Percentiles rank a stretch among this genome's conserved stretches.
phyloP scores from a whole-genome alignment of 768 basidiomycete species.

The Russula griseocarnosa region DNA sequence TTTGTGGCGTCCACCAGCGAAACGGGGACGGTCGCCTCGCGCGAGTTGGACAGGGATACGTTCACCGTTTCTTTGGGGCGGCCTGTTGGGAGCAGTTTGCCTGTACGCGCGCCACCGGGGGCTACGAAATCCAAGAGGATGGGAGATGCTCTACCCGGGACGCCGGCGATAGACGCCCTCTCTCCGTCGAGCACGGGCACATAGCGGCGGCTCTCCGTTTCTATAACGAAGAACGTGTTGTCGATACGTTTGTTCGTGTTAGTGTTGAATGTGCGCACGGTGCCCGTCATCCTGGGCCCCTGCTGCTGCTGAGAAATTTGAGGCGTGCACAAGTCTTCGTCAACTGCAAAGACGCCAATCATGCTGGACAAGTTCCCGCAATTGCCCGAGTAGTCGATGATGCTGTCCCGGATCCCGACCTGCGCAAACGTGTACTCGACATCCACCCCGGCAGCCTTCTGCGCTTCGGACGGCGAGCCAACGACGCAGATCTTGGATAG shows the following conservation, averaged over 20 bases:
- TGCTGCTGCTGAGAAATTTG: constrained; percentile 18
- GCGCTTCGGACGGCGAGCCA: constrained; percentile 43
- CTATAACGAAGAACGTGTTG: constrained; percentile 59
- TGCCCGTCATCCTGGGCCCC: constrained; percentile 29
- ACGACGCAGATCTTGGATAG: constrained; percentile 73
- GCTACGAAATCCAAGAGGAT: constrained; percentile 64
- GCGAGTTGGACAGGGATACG: constrained; percentile 31
- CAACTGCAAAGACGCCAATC: constrained; percentile 69
- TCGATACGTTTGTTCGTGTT: constrained; percentile 69
- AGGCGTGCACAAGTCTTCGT: constrained; percentile 51
- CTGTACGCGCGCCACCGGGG: constrained; percentile 67
- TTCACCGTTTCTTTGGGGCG: constrained; percentile 45
- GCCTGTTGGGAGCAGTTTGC: constrained; percentile 62
- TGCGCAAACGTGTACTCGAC: constrained; percentile 69
- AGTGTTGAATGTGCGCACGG: constrained; percentile 62
- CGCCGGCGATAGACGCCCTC: constrained; percentile 60
- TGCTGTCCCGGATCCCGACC: constrained; percentile 51
- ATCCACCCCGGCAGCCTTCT: constrained; percentile 46
- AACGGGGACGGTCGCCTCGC: constrained; percentile 33
- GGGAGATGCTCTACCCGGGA: constrained; percentile 58
- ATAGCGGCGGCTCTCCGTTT: constrained; percentile 12
- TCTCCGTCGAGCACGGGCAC: constrained; percentile 44
- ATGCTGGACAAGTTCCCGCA: constrained; percentile 73
- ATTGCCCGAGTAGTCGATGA: constrained; percentile 66
- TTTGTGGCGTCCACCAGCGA: constrained; percentile 74